phyloP scores from a whole-genome alignment of 2,329 filamentous ascomycete species.

The Fusarium agapanthi region DNA sequence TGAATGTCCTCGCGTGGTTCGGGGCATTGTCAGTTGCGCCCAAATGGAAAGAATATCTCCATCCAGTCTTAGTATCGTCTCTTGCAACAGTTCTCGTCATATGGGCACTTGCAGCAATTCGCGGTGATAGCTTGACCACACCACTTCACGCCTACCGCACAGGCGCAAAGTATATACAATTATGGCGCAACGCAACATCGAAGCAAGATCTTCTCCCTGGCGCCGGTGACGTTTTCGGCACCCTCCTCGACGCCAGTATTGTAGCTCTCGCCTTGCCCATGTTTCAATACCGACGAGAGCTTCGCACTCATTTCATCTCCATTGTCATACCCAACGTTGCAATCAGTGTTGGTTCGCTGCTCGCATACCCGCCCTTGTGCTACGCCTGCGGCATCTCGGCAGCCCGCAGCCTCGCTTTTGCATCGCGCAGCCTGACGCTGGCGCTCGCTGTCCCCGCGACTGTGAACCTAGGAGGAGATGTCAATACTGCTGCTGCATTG shows the following conservation, averaged over 20 bases:
- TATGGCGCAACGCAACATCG: conserved; percentile 54
- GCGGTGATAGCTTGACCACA: conserved; percentile 50
- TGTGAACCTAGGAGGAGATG: conserved; percentile 64
- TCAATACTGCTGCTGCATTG: conserved; percentile 63
- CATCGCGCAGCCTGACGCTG: conserved; percentile 64
- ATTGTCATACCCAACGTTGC: conserved; percentile 63
- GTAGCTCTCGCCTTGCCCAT: conserved; percentile 68
- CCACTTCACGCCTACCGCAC: conserved; percentile 61
- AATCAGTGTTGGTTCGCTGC: conserved; percentile 62
- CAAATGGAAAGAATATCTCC: conserved; percentile 60
- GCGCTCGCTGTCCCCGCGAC: conserved; percentile 67
- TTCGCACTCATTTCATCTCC: conserved; percentile 60
- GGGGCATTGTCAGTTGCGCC: conserved; percentile 58
- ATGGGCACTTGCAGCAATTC: conserved; percentile 61
- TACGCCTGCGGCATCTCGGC: conserved; percentile 63
- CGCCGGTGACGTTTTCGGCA: conserved; percentile 65
- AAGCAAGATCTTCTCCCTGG: conserved; percentile 51
- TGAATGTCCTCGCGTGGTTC: conserved; percentile 63
- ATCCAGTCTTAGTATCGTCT: conserved; percentile 66
- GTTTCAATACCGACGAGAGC: conserved; percentile 67
- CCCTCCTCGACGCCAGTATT: conserved; percentile 65
- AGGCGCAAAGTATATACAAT: conserved; percentile 59
- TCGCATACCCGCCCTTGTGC: conserved; percentile 66
- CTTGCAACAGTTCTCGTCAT: conserved; percentile 61
- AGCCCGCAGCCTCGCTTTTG: conserved; percentile 62